phyloP scores from a whole-genome alignment of 164 flowering plant genomes.

The Stephania japonica region DNA sequence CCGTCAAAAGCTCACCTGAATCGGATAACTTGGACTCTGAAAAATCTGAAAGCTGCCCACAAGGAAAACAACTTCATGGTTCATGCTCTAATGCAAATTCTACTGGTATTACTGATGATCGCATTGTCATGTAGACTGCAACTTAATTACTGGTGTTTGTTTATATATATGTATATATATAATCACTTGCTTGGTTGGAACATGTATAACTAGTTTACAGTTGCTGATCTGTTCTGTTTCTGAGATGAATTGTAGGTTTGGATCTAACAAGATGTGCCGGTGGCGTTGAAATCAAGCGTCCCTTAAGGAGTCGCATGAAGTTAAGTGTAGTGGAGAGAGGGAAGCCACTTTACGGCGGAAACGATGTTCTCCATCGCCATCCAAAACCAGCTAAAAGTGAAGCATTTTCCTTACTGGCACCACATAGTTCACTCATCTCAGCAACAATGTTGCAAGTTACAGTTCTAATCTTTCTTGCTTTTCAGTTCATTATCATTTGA shows the following conservation, averaged over 20 bases:
- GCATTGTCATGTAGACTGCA: neutral
- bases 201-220: neutral
- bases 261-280: neutral
- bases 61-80: constrained; percentile 2
- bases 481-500: neutral
- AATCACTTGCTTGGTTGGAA: neutral
- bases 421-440: neutral
- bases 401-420: neutral
- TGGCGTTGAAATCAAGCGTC: neutral
- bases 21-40: neutral
- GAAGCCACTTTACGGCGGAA: neutral
- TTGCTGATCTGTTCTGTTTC: neutral
- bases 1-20: neutral
- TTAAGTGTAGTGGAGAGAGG: neutral
- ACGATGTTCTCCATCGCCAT: neutral
- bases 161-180: no score
- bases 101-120: neutral
- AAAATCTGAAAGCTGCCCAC: neutral
- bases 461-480: neutral
- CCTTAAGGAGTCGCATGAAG: neutral
- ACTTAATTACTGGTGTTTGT: neutral
- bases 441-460: neutral
- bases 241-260: neutral
- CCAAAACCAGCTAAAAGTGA: neutral
- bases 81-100: neutral